Evolutionary conservation across 495 filamentous ascomycete species (phyloP), one percentile per base, ranked within the genome.

Genomic region (Aspergillus diversus): DNA sequence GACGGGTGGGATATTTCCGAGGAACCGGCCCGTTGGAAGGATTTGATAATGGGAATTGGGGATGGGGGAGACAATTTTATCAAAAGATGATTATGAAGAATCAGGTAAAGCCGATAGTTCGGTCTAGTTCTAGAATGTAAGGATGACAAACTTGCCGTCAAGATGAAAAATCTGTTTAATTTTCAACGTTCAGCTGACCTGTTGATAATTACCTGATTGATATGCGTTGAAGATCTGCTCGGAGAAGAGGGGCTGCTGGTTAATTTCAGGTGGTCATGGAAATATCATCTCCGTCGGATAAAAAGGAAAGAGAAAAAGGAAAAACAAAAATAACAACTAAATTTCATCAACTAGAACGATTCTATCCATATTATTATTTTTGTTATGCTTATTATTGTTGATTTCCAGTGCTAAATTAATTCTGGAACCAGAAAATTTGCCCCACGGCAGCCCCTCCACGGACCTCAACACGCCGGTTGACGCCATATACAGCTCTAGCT

Each of bases 381-480:
- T 6, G 5, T 4, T 9, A 50, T 50, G 7, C 27, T n/a, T 6
- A 43, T 43, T 43, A 43, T 15, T 43, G 39, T 43, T 43, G 39
- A 50, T 21, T 50, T 5, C 21, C 17, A 3, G 9, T 21, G 21
- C 39, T 12, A 43, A 43, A 43, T 43, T 12, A 43, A 43, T 12
- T 12, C 11, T 11, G 39, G 39, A 43, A 43, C 21, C 21, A 43
- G 21, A 50, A 27, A 50, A 50, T 21, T 60, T 62, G 71, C 71
- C 73, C 74, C 70, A 72, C 71, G 71, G 65, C 53, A 58, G 65
- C 70, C 72, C 73, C 71, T 71, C 70, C 68, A 69, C 76, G 76
- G 76, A 79, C 74, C 75, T 64, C 77, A 79, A 69, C 71, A 73
- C 65, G 69, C 77, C 77, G 77, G 74, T 50, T 50, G 47, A 76